phyloP scores from a whole-genome alignment of 345 rosid genomes.

The Brassica juncea region DNA sequence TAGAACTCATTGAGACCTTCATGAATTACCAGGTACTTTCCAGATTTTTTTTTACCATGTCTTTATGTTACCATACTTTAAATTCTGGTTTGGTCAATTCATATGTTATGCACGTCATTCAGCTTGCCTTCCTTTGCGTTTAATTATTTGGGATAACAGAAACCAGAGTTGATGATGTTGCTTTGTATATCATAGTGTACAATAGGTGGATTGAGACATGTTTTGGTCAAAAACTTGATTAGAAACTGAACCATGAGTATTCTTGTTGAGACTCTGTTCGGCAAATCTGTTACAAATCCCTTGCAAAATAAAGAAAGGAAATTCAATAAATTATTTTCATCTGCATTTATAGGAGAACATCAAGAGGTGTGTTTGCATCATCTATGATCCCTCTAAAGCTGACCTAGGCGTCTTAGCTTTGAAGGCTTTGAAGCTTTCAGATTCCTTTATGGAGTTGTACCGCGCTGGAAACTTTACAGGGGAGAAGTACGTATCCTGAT shows the following conservation, averaged over 20 bases:
- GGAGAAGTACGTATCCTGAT: slow-evolving; percentile 69
- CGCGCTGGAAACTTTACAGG: slow-evolving; percentile 81
- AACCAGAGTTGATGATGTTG: background rate
- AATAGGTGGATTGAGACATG: background rate
- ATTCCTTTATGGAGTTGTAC: slow-evolving; percentile 93
- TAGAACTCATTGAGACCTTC: slow-evolving; percentile 93
- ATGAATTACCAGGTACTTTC: slow-evolving; percentile 93
- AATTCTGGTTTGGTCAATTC: slow-evolving; percentile 2
- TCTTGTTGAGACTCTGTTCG: background rate
- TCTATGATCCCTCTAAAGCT: slow-evolving; percentile 95
- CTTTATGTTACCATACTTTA: background rate
- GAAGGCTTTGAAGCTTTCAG: slow-evolving; percentile 98
- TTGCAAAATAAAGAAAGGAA: background rate
- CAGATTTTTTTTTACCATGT: background rate
- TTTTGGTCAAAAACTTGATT: background rate
- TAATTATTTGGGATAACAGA: background rate
- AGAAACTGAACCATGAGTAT: background rate
- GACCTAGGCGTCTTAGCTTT: slow-evolving; percentile 88
- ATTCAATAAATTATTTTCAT: background rate
- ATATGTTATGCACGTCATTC: background rate
- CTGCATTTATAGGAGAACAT: slow-evolving; percentile 71
- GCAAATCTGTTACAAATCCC: background rate
- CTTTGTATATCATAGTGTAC: background rate
- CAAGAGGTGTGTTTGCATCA: slow-evolving; percentile 92
- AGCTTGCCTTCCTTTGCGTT: background rate